Evolutionary conservation across 352 stramenopile genomes (phyloP).

Genomic region (Globisporangium cystogenes): DNA sequence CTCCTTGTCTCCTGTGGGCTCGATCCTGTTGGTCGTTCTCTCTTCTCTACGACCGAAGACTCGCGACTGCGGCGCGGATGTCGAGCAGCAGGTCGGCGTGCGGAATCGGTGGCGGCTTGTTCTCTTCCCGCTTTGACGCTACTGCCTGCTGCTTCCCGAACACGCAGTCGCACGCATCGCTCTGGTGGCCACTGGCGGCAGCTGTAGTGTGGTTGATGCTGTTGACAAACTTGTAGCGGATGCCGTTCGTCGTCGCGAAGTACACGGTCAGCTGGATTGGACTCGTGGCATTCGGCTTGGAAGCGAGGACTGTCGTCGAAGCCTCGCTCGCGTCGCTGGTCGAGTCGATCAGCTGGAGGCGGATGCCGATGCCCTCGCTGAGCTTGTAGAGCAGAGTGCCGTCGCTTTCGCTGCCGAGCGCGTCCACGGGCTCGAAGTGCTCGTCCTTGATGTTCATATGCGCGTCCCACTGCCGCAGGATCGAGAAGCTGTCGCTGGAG

Average conservation of each 20-base stretch:
- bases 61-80: constrained; percentile 39
- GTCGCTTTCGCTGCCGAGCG: constrained; percentile 30
- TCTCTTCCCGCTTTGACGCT: constrained; percentile 3
- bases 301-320: neutral
- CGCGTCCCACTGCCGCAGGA: constrained; percentile 52
- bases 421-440: constrained; percentile 19
- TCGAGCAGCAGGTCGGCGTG: constrained; percentile 30
- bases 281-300: constrained; percentile 1
- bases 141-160: constrained; percentile 26
- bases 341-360: constrained; percentile 17
- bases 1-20: neutral
- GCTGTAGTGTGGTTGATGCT: constrained; percentile 23
- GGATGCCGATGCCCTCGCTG: constrained; percentile 42
- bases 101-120: constrained; percentile 9
- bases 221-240: constrained; percentile 47
- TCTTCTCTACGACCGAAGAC: constrained; percentile 14
- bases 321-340: neutral
- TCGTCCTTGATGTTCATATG: constrained; percentile 38
- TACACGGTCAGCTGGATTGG: constrained; percentile 40
- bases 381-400: constrained; percentile 40
- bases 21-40: too few species aligned
- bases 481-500: constrained; percentile 30
- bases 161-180: constrained; percentile 25
- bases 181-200: constrained; percentile 3
- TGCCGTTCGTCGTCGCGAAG: constrained; percentile 28